Percentiles rank a stretch among this genome's conserved stretches.
These are phyloP conservation scores for Talaromyces sp. DNA, from an alignment of 2,329 filamentous ascomycete genomes.

Conservation along the genomic window DNA sequence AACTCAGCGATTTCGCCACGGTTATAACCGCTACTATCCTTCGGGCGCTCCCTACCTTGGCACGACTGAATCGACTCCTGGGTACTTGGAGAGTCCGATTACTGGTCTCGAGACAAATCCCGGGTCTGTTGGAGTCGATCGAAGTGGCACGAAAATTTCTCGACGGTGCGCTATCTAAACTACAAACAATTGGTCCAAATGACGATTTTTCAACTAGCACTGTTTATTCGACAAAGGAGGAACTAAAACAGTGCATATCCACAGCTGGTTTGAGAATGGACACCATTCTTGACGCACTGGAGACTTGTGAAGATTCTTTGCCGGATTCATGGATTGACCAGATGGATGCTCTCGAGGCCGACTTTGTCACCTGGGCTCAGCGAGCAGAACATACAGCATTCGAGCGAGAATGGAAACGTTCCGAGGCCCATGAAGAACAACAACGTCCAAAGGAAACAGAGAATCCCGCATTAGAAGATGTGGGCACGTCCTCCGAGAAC, in stretches of 20 bases:
- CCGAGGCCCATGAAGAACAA: slow-evolving; percentile 8
- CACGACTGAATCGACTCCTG: slow-evolving; percentile 67
- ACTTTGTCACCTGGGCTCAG: slow-evolving; percentile 76
- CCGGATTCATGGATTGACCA: slow-evolving; percentile 83
- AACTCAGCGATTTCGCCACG: slow-evolving; percentile 83
- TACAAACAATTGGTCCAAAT: slow-evolving; percentile 23
- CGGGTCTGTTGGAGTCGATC: slow-evolving; percentile 62
- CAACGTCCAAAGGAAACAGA: slow-evolving; percentile 9
- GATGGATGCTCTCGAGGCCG: slow-evolving; percentile 72
- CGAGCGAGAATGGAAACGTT: slow-evolving; percentile 52
- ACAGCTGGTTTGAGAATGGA: slow-evolving; percentile 71
- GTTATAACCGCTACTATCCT: slow-evolving; percentile 86
- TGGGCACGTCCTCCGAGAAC: not conserved
- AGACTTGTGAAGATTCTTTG: slow-evolving; percentile 76
- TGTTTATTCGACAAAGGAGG: slow-evolving; percentile 42
- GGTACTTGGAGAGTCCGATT: slow-evolving; percentile 74
- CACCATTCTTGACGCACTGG: slow-evolving; percentile 77
- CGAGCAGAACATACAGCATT: slow-evolving; percentile 70
- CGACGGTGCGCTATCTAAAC: slow-evolving; percentile 25
- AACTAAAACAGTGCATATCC: slow-evolving; percentile 65
- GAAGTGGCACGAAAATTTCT: slow-evolving; percentile 34
- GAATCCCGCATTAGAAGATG: not conserved
- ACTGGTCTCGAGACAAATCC: slow-evolving; percentile 67
- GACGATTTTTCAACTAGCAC: slow-evolving; percentile 27
- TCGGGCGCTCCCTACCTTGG: slow-evolving; percentile 78